Percentiles rank a stretch among this genome's conserved stretches.
Conservation (phyloP, 805 yeast genomes). For the Candida boleticola region DNA sequence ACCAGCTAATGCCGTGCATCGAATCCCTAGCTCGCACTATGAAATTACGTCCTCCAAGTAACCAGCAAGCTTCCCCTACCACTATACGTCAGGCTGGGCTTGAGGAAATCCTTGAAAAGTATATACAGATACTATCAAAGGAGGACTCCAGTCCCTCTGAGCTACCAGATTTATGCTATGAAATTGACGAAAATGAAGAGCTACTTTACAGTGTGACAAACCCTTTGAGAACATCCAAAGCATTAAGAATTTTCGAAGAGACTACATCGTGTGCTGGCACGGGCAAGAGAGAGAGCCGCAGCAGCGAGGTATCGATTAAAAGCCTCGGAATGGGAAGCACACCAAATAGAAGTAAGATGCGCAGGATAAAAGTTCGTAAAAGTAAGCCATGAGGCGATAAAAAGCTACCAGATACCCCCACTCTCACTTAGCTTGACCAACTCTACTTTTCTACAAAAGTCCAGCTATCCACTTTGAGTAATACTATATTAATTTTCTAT, state of each 20-base stretch:
- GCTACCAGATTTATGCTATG: not conserved
- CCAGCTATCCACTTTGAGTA: too few species aligned
- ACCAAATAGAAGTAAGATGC: too few species aligned
- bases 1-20: not conserved
- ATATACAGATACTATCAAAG: not conserved
- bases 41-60: too few species aligned
- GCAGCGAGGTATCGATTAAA: not conserved
- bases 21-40: too few species aligned
- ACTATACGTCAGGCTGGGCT: too few species aligned
- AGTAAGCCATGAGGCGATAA: too few species aligned
- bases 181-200: not conserved
- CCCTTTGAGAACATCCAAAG: constrained; percentile 1
- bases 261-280: not conserved
- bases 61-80: too few species aligned
- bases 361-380: not conserved
- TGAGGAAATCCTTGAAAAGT: not conserved
- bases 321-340: not conserved
- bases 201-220: constrained; percentile 1
- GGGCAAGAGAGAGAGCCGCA: not conserved
- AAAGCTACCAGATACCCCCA: too few species aligned
- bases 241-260: not conserved
- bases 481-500: too few species aligned
- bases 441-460: too few species aligned
- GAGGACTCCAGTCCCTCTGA: constrained; percentile 1
- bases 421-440: too few species aligned